Evolutionary conservation across 2,329 filamentous ascomycete species (phyloP).

Genomic region (Monilinia polystroma): DNA sequence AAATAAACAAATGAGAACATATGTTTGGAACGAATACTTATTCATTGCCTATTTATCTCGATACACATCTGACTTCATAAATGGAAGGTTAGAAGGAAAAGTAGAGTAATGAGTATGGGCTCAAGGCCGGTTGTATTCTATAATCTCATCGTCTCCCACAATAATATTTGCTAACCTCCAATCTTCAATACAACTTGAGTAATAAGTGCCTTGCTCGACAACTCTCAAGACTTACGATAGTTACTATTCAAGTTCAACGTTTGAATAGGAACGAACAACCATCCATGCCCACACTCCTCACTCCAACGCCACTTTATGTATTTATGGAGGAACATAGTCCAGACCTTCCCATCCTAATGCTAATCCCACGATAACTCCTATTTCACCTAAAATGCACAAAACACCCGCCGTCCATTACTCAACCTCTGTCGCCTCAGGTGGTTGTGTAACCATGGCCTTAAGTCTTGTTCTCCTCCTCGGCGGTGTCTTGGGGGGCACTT

Average conservation of each 20-base stretch:
- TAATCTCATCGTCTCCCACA: background rate
- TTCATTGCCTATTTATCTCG: background rate
- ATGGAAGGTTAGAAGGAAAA: background rate
- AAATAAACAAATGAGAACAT: background rate
- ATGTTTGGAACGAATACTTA: background rate
- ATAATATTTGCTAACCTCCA: background rate
- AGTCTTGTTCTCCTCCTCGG: slow-evolving; percentile 39
- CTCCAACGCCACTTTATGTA: slow-evolving; percentile 18
- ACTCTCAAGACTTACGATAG: background rate
- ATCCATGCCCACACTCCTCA: background rate
- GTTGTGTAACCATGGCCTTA: slow-evolving; percentile 28
- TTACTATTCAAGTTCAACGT: slow-evolving; percentile 1
- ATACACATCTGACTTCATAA: background rate
- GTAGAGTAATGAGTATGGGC: background rate
- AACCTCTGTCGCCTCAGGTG: slow-evolving; percentile 20
- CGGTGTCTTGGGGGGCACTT: slow-evolving; percentile 40
- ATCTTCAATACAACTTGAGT: background rate
- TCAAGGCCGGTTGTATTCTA: slow-evolving; percentile 1
- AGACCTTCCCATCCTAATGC: background rate
- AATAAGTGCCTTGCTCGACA: background rate
- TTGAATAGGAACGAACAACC: background rate
- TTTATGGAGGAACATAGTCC: background rate
- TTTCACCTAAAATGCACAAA: background rate
- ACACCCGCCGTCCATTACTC: background rate
- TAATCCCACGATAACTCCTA: slow-evolving; percentile 14